Percentiles rank a stretch among this genome's conserved stretches.
Conservation (phyloP, 106 monocot species). For the Apostasia ramifera region DNA sequence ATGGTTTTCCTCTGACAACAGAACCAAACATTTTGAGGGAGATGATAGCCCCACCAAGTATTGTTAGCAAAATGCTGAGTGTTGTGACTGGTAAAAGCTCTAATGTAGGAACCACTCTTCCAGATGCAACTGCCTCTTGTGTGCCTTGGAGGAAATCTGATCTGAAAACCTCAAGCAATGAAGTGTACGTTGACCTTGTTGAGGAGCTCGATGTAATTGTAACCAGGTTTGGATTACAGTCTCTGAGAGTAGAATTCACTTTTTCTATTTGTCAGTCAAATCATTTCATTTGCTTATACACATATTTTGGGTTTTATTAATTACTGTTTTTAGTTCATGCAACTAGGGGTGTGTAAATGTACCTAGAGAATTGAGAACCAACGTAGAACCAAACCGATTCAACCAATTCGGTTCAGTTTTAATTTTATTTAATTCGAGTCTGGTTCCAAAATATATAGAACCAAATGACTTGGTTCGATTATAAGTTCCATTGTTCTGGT, state of each 20-base stretch:
- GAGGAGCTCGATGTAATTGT: slow-evolving; percentile 83
- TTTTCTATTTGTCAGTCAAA: not conserved
- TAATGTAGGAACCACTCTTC: slow-evolving; percentile 60
- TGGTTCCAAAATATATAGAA: no score
- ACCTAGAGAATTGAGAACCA: no score
- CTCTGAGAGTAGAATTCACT: no score
- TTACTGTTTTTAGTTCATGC: no score
- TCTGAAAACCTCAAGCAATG: slow-evolving; percentile 61
- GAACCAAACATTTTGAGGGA: slow-evolving; percentile 88
- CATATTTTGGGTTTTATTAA: no score
- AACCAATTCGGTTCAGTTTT: no score
- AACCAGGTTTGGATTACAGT: slow-evolving; percentile 40
- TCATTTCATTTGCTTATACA: not conserved
- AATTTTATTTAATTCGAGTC: no score
- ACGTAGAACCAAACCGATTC: no score
- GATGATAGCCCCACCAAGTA: slow-evolving; percentile 79
- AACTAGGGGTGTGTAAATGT: no score
- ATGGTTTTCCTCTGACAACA: slow-evolving; percentile 90
- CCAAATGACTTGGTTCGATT: no score
- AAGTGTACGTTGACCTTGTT: slow-evolving; percentile 82
- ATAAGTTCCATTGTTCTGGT: no score
- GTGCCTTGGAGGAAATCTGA: slow-evolving; percentile 83
- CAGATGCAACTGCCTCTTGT: slow-evolving; percentile 69
- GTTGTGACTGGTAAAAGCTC: slow-evolving; percentile 84
- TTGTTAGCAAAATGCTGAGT: slow-evolving; percentile 80